Evolutionary conservation across 805 yeast genomes (phyloP).

Genomic region (Spathaspora girioi): DNA sequence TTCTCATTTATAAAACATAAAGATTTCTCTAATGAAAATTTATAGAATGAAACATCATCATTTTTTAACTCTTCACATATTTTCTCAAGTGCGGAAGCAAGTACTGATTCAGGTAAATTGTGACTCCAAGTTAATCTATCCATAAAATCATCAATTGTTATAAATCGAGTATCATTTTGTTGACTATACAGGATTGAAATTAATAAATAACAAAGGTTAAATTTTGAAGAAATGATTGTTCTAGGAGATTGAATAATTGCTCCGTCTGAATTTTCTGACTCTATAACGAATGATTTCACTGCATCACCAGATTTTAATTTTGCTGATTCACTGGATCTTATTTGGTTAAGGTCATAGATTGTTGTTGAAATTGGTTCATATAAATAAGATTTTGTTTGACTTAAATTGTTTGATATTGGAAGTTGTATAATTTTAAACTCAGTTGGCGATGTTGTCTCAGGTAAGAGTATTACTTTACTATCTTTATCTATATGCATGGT

Average conservation of each 20-base stretch:
- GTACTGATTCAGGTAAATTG: slow-evolving; percentile 17
- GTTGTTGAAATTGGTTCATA: slow-evolving; percentile 8
- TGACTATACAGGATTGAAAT: slow-evolving; percentile 28
- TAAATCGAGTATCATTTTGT: slow-evolving; percentile 21
- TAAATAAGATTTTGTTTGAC: slow-evolving; percentile 9
- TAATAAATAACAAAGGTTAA: slow-evolving; percentile 38
- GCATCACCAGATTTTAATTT: slow-evolving; percentile 24
- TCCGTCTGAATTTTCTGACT: slow-evolving; percentile 23
- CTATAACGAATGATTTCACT: slow-evolving; percentile 40
- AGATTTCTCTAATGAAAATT: slow-evolving; percentile 38
- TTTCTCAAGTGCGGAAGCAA: slow-evolving; percentile 18
- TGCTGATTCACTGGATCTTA: slow-evolving; percentile 28
- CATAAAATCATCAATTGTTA: slow-evolving; percentile 42
- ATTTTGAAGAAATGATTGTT: slow-evolving; percentile 37
- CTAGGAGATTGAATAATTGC: slow-evolving; percentile 36
- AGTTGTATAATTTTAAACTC: slow-evolving; percentile 10
- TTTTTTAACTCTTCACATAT: slow-evolving; percentile 32
- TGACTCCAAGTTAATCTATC: slow-evolving; percentile 31
- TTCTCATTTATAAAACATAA: slow-evolving; percentile 34
- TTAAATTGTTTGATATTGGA: slow-evolving; percentile 7
- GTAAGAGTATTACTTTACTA: slow-evolving; percentile 14
- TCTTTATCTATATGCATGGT: slow-evolving; percentile 7
- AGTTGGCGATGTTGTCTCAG: slow-evolving; percentile 2
- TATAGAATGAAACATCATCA: slow-evolving; percentile 33
- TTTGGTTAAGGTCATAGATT: slow-evolving; percentile 38